Evolutionary conservation across 2,329 filamentous ascomycete genomes (phyloP).

Genomic region (Myriosclerotinia scirpicola): DNA sequence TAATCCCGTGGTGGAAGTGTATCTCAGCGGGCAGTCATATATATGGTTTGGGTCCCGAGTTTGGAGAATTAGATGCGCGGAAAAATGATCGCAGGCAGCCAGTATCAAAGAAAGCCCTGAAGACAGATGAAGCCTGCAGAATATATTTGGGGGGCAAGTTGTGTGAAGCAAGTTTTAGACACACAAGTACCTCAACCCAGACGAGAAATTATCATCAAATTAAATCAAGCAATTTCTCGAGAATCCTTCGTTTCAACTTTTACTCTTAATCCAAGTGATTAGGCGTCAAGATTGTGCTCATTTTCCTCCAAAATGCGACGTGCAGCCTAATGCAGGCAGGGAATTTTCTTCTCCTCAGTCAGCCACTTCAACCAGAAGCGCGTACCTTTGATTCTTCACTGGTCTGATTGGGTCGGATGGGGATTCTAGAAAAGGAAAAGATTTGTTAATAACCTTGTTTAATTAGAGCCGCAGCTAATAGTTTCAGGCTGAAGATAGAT

Average conservation of each 20-base stretch:
- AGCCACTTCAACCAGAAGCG: constrained; percentile 18
- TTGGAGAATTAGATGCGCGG: neutral
- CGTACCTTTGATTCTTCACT: neutral
- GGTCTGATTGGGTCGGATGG: neutral
- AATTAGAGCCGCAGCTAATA: constrained; percentile 10
- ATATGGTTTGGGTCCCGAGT: constrained; percentile 12
- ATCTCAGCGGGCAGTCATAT: constrained; percentile 19
- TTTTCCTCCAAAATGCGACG: constrained; percentile 9
- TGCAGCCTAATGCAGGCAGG: constrained; percentile 7
- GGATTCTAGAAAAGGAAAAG: constrained; percentile 13
- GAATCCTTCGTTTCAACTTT: constrained; percentile 9
- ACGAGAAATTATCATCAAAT: constrained; percentile 18
- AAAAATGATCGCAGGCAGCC: neutral
- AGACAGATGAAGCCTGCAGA: neutral
- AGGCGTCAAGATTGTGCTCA: constrained; percentile 16
- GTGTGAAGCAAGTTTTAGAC: neutral
- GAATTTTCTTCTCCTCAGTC: constrained; percentile 20
- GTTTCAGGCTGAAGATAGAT: neutral
- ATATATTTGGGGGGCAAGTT: neutral
- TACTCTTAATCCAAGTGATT: neutral
- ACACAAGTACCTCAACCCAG: neutral
- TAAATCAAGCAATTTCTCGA: constrained; percentile 19
- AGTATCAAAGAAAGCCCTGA: neutral
- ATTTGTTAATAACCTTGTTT: neutral
- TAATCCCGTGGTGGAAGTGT: constrained; percentile 14